Evolutionary conservation across 2,329 filamentous ascomycete species (phyloP), one percentile per base, ranked within the genome.

Genomic region (Penicillium sp.): DNA sequence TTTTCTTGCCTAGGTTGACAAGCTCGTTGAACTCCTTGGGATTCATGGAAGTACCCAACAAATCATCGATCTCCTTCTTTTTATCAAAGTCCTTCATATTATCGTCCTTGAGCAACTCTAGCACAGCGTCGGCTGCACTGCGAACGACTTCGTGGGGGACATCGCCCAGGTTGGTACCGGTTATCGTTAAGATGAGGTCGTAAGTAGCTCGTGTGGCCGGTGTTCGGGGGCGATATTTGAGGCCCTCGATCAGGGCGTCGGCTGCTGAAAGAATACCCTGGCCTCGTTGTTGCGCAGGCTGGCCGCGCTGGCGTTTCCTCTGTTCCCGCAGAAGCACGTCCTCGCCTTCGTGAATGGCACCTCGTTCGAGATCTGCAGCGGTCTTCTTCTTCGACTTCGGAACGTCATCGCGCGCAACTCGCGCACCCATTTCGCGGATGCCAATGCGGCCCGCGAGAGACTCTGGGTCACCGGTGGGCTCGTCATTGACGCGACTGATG

Each of bases 1-100:
- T 97, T 80, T 99, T 99, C 82, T 99, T 99, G 66, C 93, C 92
- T 46, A 99, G 81, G 73, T 97, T 99, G 58, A 98, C 89, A 67
- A 99, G 81, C 79, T 98, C 94, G 74, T 98, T 98, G 81, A 98
- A 99, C 75, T 97, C 89, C 74, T 97, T 96, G 1, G 92, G 86
- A 52, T 84, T 89, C 81, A 97, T 86, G 0, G 88, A 87, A 38
- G 85, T 85, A n/a, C 94, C 95, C 45, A 99, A 78, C 61, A 98
- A 87, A 66, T 98, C 95, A 70, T 99, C 95, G 46, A 98, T 87
- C 75, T 97, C 93, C 79, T 93, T 97, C 82, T 99, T 99, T 83
- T 96, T 97, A 76, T 99, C 95, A 62, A 96, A 91, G 75, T 99
- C 95, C 77, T 98, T 98, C 81, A 97, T 82, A 65, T 93, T 90